phyloP scores from a whole-genome alignment of 805 yeast genomes.

The Saturnispora mendoncae region DNA sequence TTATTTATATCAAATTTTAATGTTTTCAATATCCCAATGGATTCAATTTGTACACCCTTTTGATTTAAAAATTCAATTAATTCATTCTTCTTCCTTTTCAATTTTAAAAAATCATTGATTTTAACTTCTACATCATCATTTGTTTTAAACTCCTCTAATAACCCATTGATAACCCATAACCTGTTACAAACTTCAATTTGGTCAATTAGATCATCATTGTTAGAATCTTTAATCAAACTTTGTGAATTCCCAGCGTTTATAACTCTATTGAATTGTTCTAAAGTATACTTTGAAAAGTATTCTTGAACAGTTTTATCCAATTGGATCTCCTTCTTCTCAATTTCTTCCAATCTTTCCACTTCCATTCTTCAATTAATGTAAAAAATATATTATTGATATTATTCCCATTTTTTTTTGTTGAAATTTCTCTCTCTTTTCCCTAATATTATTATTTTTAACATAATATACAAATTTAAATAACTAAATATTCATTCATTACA shows the following conservation, averaged over 20 bases:
- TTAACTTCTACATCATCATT: constrained; percentile 14
- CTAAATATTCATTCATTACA: constrained; percentile 57
- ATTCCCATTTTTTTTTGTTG: background rate
- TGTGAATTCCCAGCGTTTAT: background rate
- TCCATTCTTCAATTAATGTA: background rate
- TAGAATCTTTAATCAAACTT: no score
- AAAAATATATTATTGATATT: background rate
- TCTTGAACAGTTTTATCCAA: constrained; percentile 9
- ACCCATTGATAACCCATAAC: constrained; percentile 26
- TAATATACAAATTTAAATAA: constrained; percentile 13
- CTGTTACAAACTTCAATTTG: constrained; percentile 27
- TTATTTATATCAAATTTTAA: constrained; percentile 12
- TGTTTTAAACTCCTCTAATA: constrained; percentile 20
- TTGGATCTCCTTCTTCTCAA: background rate
- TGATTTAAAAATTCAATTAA: constrained; percentile 5
- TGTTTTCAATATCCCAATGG: constrained; percentile 15
- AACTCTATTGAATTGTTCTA: constrained; percentile 7
- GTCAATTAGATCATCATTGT: constrained; percentile 14
- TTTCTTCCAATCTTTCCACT: background rate
- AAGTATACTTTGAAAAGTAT: constrained; percentile 10
- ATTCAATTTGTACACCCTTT: background rate
- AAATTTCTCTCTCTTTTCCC: no score
- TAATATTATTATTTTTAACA: no score
- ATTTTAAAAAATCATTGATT: constrained; percentile 15
- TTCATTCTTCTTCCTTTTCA: constrained; percentile 13